These are phyloP conservation scores for Senecio squalidus DNA, from an alignment of 140 eudicot genomes.

Conservation along the genomic window DNA sequence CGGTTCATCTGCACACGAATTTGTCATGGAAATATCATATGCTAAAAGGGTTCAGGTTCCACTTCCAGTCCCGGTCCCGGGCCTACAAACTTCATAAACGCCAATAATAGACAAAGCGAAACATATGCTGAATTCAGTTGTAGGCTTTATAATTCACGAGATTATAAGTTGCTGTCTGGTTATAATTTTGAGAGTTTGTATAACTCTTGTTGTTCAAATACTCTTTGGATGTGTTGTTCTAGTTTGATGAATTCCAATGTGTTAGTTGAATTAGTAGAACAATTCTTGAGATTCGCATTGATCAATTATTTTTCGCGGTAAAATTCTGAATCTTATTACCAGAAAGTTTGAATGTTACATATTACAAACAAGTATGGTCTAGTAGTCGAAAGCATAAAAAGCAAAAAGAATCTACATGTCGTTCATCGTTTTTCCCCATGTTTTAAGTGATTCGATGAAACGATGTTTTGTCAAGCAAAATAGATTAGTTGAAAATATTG, in stretches of 20 bases:
- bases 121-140: neutral
- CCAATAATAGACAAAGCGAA: neutral
- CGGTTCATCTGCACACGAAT: constrained; percentile 80
- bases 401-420: too few species aligned
- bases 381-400: too few species aligned
- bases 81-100: constrained; percentile 11
- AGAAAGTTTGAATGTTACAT: too few species aligned
- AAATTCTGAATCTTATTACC: too few species aligned
- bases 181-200: neutral
- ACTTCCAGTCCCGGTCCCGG: neutral
- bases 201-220: constrained; percentile 5
- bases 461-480: too few species aligned
- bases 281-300: too few species aligned
- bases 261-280: too few species aligned
- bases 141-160: constrained; percentile 18
- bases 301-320: too few species aligned
- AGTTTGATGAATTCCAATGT: neutral
- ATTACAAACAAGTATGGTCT: too few species aligned
- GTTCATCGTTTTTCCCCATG: too few species aligned
- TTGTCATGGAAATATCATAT: constrained; percentile 64
- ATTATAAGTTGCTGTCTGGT: neutral
- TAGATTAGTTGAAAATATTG: too few species aligned
- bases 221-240: constrained; percentile 2
- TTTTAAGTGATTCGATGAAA: too few species aligned
- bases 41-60: constrained; percentile 24